A percentile compares a stretch with the other conserved stretches of the same genome.
These are phyloP conservation scores for Diaporthe australafricana DNA, from an alignment of 2,329 filamentous ascomycete genomes.

Conservation along the genomic window DNA sequence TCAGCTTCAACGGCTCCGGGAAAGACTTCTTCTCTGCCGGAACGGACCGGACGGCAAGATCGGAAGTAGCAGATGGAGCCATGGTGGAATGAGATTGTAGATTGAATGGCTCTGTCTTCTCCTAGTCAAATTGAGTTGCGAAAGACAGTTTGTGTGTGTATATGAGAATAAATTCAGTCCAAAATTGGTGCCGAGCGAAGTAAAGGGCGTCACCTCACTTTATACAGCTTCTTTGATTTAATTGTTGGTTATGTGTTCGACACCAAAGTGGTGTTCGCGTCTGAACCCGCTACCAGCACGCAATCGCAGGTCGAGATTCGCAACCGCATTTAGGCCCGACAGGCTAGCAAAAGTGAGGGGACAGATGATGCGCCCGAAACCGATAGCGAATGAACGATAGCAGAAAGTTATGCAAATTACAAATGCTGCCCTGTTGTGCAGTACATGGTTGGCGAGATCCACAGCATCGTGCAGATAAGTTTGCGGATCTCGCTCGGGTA, in stretches of 20 bases:
- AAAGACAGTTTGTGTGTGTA: not conserved
- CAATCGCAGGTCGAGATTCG: slow-evolving; percentile 32
- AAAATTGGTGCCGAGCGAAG: no score
- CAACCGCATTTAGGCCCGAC: not conserved
- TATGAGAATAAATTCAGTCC: no score
- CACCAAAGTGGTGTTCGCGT: not conserved
- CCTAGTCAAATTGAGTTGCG: not conserved
- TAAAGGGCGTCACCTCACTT: not conserved
- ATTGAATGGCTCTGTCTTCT: not conserved
- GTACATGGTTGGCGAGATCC: not conserved
- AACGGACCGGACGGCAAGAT: slow-evolving; percentile 18
- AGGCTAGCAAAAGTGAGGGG: slow-evolving; percentile 3
- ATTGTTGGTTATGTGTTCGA: not conserved
- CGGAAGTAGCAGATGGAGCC: slow-evolving; percentile 30
- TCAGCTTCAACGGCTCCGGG: slow-evolving; percentile 33
- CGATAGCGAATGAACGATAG: slow-evolving; percentile 14
- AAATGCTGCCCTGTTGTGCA: not conserved
- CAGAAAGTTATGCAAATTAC: not conserved
- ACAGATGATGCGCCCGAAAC: not conserved
- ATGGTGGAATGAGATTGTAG: not conserved
- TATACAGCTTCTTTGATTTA: not conserved
- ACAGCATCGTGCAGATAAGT: not conserved
- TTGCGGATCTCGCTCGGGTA: slow-evolving; percentile 29
- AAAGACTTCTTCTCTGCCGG: slow-evolving; percentile 23
- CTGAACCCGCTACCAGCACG: slow-evolving; percentile 24